These are phyloP conservation scores for Plenodomus biglobosus DNA, from an alignment of 2,329 filamentous ascomycete species.

Conservation along the genomic window DNA sequence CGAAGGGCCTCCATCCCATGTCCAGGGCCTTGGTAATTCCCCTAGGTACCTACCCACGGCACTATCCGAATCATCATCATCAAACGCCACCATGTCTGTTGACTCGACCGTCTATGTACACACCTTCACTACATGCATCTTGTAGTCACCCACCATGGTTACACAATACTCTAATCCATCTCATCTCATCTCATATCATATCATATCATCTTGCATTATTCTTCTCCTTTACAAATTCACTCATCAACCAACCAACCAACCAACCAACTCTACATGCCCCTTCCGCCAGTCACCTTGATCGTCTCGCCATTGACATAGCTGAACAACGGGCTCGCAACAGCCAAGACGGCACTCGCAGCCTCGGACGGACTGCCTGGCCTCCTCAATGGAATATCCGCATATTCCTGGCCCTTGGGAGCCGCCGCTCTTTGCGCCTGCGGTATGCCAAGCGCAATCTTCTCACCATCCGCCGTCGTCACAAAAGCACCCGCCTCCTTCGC, in stretches of 20 bases:
- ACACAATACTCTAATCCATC: too few relatives aligned
- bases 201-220: too few relatives aligned
- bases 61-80: slow-evolving; percentile 7
- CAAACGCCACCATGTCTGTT: too few relatives aligned
- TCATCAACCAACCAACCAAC: too few relatives aligned
- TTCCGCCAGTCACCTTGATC: slow-evolving; percentile 80
- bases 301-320: slow-evolving; percentile 86
- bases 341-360: slow-evolving; percentile 75
- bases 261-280: slow-evolving; percentile 56
- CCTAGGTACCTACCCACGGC: too few relatives aligned
- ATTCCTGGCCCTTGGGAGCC: slow-evolving; percentile 39
- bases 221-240: too few relatives aligned
- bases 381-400: slow-evolving; percentile 75
- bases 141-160: too few relatives aligned
- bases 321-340: slow-evolving; percentile 78
- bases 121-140: too few relatives aligned
- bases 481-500: slow-evolving; percentile 84
- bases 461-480: slow-evolving; percentile 72
- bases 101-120: too few relatives aligned
- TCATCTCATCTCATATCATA: neutral
- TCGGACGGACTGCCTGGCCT: slow-evolving; percentile 77
- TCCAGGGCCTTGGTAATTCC: slow-evolving; percentile 13
- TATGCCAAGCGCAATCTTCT: slow-evolving; percentile 48
- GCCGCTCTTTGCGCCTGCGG: slow-evolving; percentile 48
- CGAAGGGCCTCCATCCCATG: slow-evolving; percentile 7